phyloP scores from a whole-genome alignment of 2,329 filamentous ascomycete genomes.

The Alternaria arborescens region DNA sequence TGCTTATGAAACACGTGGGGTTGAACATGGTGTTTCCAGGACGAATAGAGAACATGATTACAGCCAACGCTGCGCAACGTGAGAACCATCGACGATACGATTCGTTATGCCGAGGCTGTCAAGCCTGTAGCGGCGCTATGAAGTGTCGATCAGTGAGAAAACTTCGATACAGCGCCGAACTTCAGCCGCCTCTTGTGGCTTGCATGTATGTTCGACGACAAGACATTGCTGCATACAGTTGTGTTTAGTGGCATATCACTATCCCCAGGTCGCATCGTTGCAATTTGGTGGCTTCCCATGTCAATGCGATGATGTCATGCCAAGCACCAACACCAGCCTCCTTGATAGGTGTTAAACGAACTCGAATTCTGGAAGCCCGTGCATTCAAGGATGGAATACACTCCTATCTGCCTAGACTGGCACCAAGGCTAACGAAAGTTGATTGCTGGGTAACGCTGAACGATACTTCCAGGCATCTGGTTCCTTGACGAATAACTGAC shows the following conservation, averaged over 20 bases:
- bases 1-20: conserved; percentile 12
- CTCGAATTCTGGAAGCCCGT: not conserved
- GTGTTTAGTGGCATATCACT: not conserved
- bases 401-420: not conserved
- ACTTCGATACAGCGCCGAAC: not conserved
- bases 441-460: not conserved
- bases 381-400: not conserved
- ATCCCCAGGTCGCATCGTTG: not conserved
- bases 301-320: conserved; percentile 4
- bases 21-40: not conserved
- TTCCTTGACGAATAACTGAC: not conserved
- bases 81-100: conserved; percentile 3
- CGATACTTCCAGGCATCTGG: not conserved
- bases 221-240: not conserved
- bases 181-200: not conserved
- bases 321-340: not conserved
- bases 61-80: conserved; percentile 4
- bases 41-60: not conserved
- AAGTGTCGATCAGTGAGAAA: not conserved
- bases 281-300: not conserved
- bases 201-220: not conserved
- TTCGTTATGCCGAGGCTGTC: conserved; percentile 7
- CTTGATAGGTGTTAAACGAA: not conserved
- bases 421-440: not conserved
- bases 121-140: conserved; percentile 6